Conservation (phyloP, 352 stramenopile species). For the Phytophthora cactorum region DNA sequence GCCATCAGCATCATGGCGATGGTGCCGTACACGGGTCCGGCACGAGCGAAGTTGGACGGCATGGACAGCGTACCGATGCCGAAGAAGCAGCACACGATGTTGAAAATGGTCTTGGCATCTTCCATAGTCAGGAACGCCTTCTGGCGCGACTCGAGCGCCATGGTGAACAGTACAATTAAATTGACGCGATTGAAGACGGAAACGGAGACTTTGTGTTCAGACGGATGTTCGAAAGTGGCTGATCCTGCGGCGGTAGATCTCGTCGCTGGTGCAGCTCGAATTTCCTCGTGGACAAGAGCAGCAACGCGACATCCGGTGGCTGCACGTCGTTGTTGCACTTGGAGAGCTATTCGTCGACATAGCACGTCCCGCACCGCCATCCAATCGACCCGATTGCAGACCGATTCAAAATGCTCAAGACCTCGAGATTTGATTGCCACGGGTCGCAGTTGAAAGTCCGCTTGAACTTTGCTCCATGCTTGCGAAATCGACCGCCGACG, state of each 20-base stretch:
- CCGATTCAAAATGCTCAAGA: slow-evolving; percentile 6
- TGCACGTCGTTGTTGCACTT: slow-evolving; percentile 40
- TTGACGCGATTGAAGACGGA: background rate
- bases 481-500: background rate
- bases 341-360: slow-evolving; percentile 25
- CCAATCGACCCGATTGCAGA: slow-evolving; percentile 7
- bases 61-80: slow-evolving; percentile 73
- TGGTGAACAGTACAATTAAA: slow-evolving; percentile 6
- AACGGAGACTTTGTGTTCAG: slow-evolving; percentile 1
- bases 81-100: slow-evolving; percentile 66
- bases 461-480: slow-evolving; percentile 13
- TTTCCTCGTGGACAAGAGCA: slow-evolving; percentile 35
- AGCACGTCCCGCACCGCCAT: slow-evolving; percentile 24
- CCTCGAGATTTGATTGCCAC: slow-evolving; percentile 9
- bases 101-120: slow-evolving; percentile 65
- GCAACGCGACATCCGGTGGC: slow-evolving; percentile 33
- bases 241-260: slow-evolving; percentile 17
- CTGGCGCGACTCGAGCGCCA: slow-evolving; percentile 17
- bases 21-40: slow-evolving; percentile 48
- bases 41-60: slow-evolving; percentile 66
- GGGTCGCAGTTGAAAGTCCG: slow-evolving; percentile 3
- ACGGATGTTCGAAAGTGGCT: slow-evolving; percentile 31
- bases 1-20: slow-evolving; percentile 69
- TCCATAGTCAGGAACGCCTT: slow-evolving; percentile 54
- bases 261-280: slow-evolving; percentile 29